Base-by-base conservation (phyloP, 2,329 filamentous ascomycete species). In the Pestalotiopsis sp. region DNA sequence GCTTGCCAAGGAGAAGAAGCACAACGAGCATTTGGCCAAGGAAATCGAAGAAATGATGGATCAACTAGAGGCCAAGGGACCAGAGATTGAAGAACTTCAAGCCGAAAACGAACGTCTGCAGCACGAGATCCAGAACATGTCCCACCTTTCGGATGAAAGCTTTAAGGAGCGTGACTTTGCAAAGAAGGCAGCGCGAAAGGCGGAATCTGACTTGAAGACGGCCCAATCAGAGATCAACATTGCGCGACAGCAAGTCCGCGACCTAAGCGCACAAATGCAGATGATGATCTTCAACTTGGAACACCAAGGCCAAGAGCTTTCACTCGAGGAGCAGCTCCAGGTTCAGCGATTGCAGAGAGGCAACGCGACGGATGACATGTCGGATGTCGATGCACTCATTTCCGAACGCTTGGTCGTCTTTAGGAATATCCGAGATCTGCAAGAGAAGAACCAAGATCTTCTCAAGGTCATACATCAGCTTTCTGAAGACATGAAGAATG, bases 381-480 rank as follows among this genome's bases (percentile, higher is more conserved):
- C 92, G 4, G 92, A 94, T 71, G 97, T 95, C 0, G 93, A 95
- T 74, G 91, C 91, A 68, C 92, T 97, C 79, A 97, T 99, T 74
- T 96, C 92, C 36, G 90, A 96, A 76, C 92, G 95, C 70, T 85
- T 98, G n/a, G 92, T 95, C 9, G 90, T 94, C 0, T 99, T 97
- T 88, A 94, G 93, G 75, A 91, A 94, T 72, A 89, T 98, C 52
- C 86, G 89, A 68, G 93, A 97, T 67, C 84, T 99, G 11, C 94
- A 98, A 76, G 88, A 92, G 69, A 94, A 97, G 84, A 98, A 99
- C 72, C 86, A 92, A 70, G 92, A 96, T 72, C 86, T 98, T 23
- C 85, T 98, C 27, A 90, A 91, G 64, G 90, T 97, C 73, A 93
- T 94, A 4, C 90, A 95, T 52, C 90, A 97, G 72, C 85, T 99